Evolutionary conservation across 768 basidiomycete species (phyloP).

Genomic region (Lepiota venenata): DNA sequence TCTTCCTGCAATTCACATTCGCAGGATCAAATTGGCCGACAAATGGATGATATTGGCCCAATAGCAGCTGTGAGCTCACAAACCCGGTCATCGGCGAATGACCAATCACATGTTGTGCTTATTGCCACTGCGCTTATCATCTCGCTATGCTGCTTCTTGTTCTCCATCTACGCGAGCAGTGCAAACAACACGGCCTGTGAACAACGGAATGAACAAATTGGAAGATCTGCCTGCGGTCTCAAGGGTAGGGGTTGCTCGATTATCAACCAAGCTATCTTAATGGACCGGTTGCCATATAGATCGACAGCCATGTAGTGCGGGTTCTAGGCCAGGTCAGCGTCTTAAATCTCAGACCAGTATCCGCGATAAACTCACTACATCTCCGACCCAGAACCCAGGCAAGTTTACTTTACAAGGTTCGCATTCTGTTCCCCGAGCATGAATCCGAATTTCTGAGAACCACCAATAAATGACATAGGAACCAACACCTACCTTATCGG

Average conservation of each 20-base stretch:
- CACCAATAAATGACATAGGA: conserved; percentile 37
- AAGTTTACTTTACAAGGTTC: conserved; percentile 85
- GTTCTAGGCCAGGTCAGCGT: conserved; percentile 69
- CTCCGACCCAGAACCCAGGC: conserved; percentile 66
- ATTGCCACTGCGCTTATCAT: neutral
- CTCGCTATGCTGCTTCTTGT: neutral
- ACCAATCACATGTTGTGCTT: conserved; percentile 21
- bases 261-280: neutral
- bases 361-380: neutral
- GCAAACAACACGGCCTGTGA: neutral
- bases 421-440: neutral
- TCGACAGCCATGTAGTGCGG: conserved; percentile 65
- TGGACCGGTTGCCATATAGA: conserved; percentile 37
- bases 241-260: conserved; percentile 36
- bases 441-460: neutral
- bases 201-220: conserved; percentile 44
- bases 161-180: neutral
- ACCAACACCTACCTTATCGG: conserved; percentile 92
- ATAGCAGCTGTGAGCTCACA: too few species aligned
- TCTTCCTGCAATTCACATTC: too few species aligned
- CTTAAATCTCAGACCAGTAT: neutral
- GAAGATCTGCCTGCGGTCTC: conserved; percentile 50
- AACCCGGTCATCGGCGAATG: too few species aligned
- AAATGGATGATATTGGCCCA: too few species aligned
- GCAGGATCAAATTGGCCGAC: too few species aligned